phyloP scores from a whole-genome alignment of 179 eudicot species.

The Patellifolia procumbens region DNA sequence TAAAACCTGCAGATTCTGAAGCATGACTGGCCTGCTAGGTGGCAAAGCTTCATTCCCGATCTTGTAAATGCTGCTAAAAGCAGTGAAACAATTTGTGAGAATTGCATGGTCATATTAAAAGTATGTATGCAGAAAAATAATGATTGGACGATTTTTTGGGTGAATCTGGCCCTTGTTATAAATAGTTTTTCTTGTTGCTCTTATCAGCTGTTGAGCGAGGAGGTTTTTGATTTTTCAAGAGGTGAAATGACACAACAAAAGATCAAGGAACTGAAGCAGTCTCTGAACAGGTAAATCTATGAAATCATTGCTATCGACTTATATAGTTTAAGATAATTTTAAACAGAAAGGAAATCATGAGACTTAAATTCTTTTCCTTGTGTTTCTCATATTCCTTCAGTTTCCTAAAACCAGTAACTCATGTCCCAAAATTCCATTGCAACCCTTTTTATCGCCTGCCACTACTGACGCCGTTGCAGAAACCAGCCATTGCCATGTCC shows the following conservation, averaged over 20 bases:
- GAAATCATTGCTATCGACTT: not conserved
- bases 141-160: not conserved
- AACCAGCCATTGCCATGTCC: not conserved
- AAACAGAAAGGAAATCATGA: not conserved
- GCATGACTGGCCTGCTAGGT: slow-evolving; percentile 98
- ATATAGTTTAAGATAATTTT: not conserved
- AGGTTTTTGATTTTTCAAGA: slow-evolving; percentile 98
- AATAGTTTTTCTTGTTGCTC: not conserved
- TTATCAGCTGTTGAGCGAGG: slow-evolving; percentile 86
- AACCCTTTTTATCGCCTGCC: not conserved
- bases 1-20: slow-evolving; percentile 71
- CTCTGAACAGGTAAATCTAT: slow-evolving; percentile 72
- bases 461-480: too few species aligned
- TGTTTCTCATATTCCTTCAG: not conserved
- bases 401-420: not conserved
- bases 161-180: not conserved
- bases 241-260: slow-evolving; percentile 99
- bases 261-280: slow-evolving; percentile 95
- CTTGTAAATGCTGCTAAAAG: slow-evolving; percentile 95
- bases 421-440: not conserved
- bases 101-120: slow-evolving; percentile 97
- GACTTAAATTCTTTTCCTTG: not conserved
- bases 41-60: slow-evolving; percentile 97
- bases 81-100: slow-evolving; percentile 96
- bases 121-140: slow-evolving; percentile 38